phyloP scores from a whole-genome alignment of 2,329 filamentous ascomycete genomes.

The Alternaria alternata region DNA sequence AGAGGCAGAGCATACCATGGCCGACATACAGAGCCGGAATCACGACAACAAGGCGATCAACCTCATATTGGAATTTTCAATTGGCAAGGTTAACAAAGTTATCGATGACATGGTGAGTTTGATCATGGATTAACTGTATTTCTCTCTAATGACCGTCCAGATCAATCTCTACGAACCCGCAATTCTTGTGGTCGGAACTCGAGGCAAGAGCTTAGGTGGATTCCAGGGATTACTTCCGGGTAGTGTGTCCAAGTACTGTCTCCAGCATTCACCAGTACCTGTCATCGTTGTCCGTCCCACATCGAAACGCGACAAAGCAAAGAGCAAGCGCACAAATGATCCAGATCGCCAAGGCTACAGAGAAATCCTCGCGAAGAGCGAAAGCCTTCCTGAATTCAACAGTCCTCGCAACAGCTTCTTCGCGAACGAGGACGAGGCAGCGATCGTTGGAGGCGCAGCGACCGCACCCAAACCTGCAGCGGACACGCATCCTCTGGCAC shows the following conservation, averaged over 20 bases:
- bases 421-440: slow-evolving; percentile 54
- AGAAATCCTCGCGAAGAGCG: slow-evolving; percentile 75
- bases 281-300: slow-evolving; percentile 91
- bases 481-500: slow-evolving; percentile 44
- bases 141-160: slow-evolving; percentile 55
- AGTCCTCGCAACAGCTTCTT: slow-evolving; percentile 57
- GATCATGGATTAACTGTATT: not conserved
- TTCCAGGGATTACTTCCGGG: slow-evolving; percentile 87
- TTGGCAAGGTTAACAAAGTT: slow-evolving; percentile 88
- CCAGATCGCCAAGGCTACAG: slow-evolving; percentile 78
- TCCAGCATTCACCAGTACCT: slow-evolving; percentile 91
- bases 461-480: slow-evolving; percentile 52
- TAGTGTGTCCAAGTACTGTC: slow-evolving; percentile 91
- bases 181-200: slow-evolving; percentile 88
- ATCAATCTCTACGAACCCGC: slow-evolving; percentile 92
- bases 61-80: slow-evolving; percentile 83
- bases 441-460: slow-evolving; percentile 59
- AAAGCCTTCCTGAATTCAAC: slow-evolving; percentile 61
- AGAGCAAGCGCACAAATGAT: slow-evolving; percentile 82
- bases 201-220: slow-evolving; percentile 82
- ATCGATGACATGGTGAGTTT: slow-evolving; percentile 85
- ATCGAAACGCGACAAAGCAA: slow-evolving; percentile 88
- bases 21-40: slow-evolving; percentile 81
- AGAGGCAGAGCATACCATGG: slow-evolving; percentile 77
- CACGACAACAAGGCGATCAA: slow-evolving; percentile 83